These are phyloP conservation scores for Plantago ovata DNA, from an alignment of 257 asterid genomes.

Conservation along the genomic window DNA sequence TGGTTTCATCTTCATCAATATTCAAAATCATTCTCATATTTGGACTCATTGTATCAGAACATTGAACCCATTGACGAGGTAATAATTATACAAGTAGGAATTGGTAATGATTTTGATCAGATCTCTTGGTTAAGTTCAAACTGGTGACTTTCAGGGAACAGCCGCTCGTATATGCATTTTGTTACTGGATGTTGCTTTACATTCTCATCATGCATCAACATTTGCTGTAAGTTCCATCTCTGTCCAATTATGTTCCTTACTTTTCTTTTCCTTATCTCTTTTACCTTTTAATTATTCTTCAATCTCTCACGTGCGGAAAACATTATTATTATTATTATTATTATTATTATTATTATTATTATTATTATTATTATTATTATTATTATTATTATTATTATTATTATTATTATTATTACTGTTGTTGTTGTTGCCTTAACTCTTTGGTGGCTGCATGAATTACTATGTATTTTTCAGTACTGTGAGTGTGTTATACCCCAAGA, in stretches of 20 bases:
- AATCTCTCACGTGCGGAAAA: no score
- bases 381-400: no score
- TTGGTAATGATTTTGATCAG: constrained; percentile 11
- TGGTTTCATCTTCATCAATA: constrained; percentile 94
- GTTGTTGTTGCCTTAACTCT: no score
- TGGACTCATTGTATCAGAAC: constrained; percentile 76
- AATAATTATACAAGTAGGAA: constrained; percentile 12
- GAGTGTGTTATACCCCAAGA: no score
- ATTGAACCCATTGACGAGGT: constrained; percentile 93
- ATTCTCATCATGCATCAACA: constrained; percentile 61
- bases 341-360: no score
- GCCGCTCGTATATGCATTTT: constrained; percentile 83
- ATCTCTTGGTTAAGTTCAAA: constrained; percentile 21
- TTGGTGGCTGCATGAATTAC: no score
- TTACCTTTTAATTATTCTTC: no score
- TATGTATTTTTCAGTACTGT: no score
- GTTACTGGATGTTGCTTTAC: constrained; percentile 83
- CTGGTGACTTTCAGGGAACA: constrained; percentile 57
- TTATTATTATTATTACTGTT: no score
- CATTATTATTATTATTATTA: no score
- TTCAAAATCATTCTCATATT: constrained; percentile 56
- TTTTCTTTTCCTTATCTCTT: no score
- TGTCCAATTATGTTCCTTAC: neutral
- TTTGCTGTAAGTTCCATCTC: constrained; percentile 58
- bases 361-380: no score